Percentiles rank a stretch among this genome's conserved stretches.
Evolutionary conservation across 805 yeast species (phyloP).

Genomic region (Saccharomycopsis selenospora): DNA sequence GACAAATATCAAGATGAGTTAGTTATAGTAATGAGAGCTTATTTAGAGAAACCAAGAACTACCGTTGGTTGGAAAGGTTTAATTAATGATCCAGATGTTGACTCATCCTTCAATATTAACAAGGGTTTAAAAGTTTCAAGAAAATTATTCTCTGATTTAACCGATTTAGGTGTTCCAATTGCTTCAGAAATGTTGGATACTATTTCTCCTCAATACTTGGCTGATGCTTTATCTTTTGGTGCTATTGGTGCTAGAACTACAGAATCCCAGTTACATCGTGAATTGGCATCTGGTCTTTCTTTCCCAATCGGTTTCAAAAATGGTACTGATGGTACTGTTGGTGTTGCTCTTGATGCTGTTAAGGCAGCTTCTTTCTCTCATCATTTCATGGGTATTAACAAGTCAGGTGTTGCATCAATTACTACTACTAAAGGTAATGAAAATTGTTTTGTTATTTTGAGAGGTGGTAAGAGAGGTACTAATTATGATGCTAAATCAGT

Average conservation of each 20-base stretch:
- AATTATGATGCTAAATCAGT: conserved; percentile 79
- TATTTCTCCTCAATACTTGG: conserved; percentile 90
- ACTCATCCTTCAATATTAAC: conserved; percentile 86
- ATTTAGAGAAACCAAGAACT: conserved; percentile 95
- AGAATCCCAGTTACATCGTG: conserved; percentile 96
- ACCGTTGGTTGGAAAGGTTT: conserved; percentile 99
- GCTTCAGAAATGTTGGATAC: conserved; percentile 98
- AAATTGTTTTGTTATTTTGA: conserved; percentile 81
- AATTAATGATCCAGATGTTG: conserved; percentile 94
- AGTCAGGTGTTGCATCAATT: conserved; percentile 94
- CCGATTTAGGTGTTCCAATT: conserved; percentile 71
- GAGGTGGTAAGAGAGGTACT: conserved; percentile 95
- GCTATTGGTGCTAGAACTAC: conserved; percentile 99
- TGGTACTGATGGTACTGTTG: conserved; percentile 94
- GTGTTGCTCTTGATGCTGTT: conserved; percentile 91
- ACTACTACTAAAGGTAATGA: conserved; percentile 92
- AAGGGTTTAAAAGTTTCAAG: conserved; percentile 89
- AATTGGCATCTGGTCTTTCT: conserved; percentile 90
- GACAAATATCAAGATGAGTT: conserved; percentile 66
- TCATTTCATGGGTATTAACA: conserved; percentile 90
- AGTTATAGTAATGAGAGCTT: conserved; percentile 92
- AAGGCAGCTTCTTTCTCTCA: conserved; percentile 89
- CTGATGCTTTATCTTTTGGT: conserved; percentile 90
- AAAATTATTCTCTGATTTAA: conserved; percentile 75
- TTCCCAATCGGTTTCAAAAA: conserved; percentile 98